Percentiles rank a stretch among this genome's conserved stretches.
Conservation (phyloP, 148 eudicot species). For the Silene latifolia region DNA sequence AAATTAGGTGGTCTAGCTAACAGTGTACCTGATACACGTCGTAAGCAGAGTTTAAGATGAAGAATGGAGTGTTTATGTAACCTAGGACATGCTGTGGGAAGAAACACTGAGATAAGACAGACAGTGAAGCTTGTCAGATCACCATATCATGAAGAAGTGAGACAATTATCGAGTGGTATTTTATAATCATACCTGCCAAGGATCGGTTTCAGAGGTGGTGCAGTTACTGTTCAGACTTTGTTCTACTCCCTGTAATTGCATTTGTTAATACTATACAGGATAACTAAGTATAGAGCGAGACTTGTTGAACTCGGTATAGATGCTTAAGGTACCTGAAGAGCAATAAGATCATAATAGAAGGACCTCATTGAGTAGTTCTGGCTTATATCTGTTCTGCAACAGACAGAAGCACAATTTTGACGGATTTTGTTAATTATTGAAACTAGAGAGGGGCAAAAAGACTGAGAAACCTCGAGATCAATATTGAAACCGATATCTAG, state of each 20-base stretch:
- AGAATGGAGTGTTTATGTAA: constrained; percentile 71
- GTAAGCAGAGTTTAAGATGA: constrained; percentile 83
- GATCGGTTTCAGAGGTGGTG: constrained; percentile 41
- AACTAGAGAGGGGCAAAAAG: not conserved
- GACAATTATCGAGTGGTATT: not conserved
- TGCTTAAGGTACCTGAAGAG: constrained; percentile 56
- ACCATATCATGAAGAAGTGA: not conserved
- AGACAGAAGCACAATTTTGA: not conserved
- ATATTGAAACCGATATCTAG: not conserved
- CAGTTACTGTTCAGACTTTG: constrained; percentile 60
- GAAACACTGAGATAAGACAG: constrained; percentile 60
- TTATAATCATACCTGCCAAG: constrained; percentile 49
- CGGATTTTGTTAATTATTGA: not conserved
- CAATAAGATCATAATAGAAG: constrained; percentile 44
- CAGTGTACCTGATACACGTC: constrained; percentile 81
- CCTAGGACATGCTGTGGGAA: constrained; percentile 75
- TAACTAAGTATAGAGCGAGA: constrained; percentile 12
- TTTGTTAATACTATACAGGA: not conserved
- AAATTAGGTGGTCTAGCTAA: not conserved
- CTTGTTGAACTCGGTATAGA: not conserved
- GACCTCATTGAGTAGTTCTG: constrained; percentile 48
- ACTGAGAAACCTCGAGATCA: not conserved
- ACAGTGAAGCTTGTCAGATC: constrained; percentile 11
- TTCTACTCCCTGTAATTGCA: constrained; percentile 47
- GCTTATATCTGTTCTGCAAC: constrained; percentile 64